These are phyloP conservation scores for Neoarthrinium moseri DNA, from an alignment of 2,329 filamentous ascomycete species.

Conservation along the genomic window DNA sequence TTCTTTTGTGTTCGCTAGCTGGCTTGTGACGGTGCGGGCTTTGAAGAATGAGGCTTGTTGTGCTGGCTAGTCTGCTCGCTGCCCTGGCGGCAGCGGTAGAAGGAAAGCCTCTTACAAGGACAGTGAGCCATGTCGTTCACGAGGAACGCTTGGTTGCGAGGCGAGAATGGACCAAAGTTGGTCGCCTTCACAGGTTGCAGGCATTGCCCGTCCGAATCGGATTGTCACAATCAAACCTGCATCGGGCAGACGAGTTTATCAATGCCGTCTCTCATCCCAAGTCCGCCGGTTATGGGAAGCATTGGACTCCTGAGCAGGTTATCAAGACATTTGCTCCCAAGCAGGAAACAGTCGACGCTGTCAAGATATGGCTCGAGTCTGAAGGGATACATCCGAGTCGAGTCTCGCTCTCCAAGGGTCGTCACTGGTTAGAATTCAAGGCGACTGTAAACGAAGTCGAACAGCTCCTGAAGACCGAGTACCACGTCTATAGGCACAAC, in stretches of 20 bases:
- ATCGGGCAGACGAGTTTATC: slow-evolving; percentile 41
- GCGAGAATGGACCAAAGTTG: slow-evolving; percentile 21
- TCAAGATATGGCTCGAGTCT: slow-evolving; percentile 52
- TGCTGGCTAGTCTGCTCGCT: slow-evolving; percentile 21
- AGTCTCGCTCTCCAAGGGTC: slow-evolving; percentile 47
- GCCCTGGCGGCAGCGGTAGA: slow-evolving; percentile 27
- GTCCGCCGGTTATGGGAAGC: slow-evolving; percentile 44
- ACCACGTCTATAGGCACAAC: slow-evolving; percentile 47
- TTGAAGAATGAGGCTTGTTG: slow-evolving; percentile 19
- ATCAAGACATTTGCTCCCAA: slow-evolving; percentile 40
- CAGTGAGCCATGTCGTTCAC: slow-evolving; percentile 27
- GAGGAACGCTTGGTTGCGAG: slow-evolving; percentile 25
- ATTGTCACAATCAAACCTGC: slow-evolving; percentile 43
- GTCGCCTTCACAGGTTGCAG: slow-evolving; percentile 17
- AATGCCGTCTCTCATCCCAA: slow-evolving; percentile 41
- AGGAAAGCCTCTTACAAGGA: slow-evolving; percentile 16
- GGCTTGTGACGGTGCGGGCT: background rate
- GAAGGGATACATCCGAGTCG: slow-evolving; percentile 48
- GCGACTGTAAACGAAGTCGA: slow-evolving; percentile 54
- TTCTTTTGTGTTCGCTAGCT: background rate
- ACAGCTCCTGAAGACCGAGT: slow-evolving; percentile 49
- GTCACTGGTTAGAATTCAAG: slow-evolving; percentile 54
- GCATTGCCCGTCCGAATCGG: slow-evolving; percentile 40
- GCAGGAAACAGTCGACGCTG: slow-evolving; percentile 44
- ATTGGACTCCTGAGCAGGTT: slow-evolving; percentile 43